phyloP scores from a whole-genome alignment of 2,329 filamentous ascomycete species.

The Lojkania enalia region DNA sequence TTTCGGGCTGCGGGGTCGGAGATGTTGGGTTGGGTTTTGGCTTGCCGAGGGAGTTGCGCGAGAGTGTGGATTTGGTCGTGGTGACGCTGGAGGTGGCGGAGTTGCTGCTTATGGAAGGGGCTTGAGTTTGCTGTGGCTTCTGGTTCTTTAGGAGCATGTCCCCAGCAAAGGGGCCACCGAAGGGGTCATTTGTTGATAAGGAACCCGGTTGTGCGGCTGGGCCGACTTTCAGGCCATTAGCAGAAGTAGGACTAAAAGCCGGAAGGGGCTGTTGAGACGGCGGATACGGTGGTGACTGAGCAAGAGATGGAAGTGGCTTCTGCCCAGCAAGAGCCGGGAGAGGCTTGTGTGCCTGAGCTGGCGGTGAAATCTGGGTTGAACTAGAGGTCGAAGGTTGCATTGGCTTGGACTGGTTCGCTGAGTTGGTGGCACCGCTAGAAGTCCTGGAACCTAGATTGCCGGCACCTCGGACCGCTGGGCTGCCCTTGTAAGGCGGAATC shows the following conservation, averaged over 20 bases:
- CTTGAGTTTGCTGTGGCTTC: constrained; percentile 7
- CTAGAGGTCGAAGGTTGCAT: constrained; percentile 25
- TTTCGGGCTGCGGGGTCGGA: constrained; percentile 54
- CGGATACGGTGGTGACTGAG: constrained; percentile 25
- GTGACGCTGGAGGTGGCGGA: constrained; percentile 6
- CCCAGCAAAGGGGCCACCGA: constrained; percentile 26
- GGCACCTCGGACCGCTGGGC: no score
- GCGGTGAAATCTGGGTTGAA: constrained; percentile 15
- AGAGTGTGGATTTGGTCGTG: constrained; percentile 21
- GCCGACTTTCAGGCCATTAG: constrained; percentile 3
- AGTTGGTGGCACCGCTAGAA: constrained; percentile 17
- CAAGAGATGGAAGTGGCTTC: constrained; percentile 4
- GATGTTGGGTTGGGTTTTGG: constrained; percentile 24
- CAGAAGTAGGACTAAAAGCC: constrained; percentile 16
- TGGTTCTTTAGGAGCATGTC: constrained; percentile 16
- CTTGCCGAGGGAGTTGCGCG: constrained; percentile 36
- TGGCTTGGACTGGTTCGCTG: constrained; percentile 25
- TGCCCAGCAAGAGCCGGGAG: constrained; percentile 26
- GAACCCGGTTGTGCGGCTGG: constrained; percentile 21
- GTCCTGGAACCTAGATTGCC: constrained; percentile 16
- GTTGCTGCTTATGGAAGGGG: background rate
- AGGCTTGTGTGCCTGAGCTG: constrained; percentile 16
- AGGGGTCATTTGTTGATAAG: constrained; percentile 33
- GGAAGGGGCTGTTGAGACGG: constrained; percentile 30
- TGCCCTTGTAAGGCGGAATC: constrained; percentile 40